Conservation (phyloP, 495 filamentous ascomycete genomes). For the Neurospora tetraspora region DNA sequence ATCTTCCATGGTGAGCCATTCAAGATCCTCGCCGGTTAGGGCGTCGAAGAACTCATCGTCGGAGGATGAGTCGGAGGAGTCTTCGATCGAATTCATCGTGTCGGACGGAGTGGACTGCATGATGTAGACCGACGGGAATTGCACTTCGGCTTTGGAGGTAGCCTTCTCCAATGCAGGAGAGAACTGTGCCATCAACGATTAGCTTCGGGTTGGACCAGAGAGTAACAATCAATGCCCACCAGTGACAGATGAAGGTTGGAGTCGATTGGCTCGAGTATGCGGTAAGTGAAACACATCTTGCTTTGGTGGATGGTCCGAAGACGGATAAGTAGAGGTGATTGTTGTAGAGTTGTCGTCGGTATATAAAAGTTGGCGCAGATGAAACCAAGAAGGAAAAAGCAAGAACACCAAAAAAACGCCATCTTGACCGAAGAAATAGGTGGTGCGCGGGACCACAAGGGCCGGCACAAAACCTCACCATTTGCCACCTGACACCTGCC, state of each 20-base stretch:
- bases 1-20: not conserved
- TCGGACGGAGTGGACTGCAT: not conserved
- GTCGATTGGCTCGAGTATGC: not conserved
- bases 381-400: not conserved
- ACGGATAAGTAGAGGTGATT: not conserved
- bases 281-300: not conserved
- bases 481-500: not conserved
- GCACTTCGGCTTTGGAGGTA: not conserved
- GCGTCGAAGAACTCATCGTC: not conserved
- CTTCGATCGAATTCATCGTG: rapidly evolving
- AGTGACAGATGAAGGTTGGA: not conserved
- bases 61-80: not conserved
- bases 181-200: not conserved
- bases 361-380: not conserved
- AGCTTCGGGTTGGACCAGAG: not conserved
- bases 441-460: not conserved
- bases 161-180: not conserved
- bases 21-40: rapidly evolving
- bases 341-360: not conserved
- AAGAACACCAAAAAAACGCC: not conserved
- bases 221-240: not conserved
- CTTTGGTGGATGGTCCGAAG: not conserved
- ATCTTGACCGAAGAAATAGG: not conserved
- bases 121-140: not conserved
- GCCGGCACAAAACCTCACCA: not conserved